Percentiles rank a stretch among this genome's conserved stretches.
These are phyloP conservation scores for Claviceps paspali DNA, from an alignment of 2,329 filamentous ascomycete species.

Conservation along the genomic window DNA sequence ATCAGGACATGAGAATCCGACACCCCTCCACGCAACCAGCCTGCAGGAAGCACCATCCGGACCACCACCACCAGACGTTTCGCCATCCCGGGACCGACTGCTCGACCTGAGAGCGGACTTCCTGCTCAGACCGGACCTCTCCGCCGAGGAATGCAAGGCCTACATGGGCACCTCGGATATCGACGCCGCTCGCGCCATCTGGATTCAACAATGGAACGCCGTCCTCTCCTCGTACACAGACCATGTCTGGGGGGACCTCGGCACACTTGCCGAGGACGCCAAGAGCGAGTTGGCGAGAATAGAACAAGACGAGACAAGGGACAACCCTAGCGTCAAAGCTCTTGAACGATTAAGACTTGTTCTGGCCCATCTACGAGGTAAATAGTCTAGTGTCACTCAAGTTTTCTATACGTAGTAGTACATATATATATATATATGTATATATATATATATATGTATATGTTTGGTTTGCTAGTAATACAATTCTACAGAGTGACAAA, in stretches of 20 bases:
- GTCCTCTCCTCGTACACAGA: conserved; percentile 44
- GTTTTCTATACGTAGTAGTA: too few relatives aligned
- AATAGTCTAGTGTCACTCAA: conserved; percentile 2
- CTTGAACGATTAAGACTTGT: conserved; percentile 22
- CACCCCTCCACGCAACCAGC: conserved; percentile 15
- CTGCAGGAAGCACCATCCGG: conserved; percentile 18
- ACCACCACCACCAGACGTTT: too few relatives aligned
- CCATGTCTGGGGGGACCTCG: conserved; percentile 53
- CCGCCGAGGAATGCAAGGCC: conserved; percentile 8
- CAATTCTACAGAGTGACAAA: too few relatives aligned
- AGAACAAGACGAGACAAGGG: conserved; percentile 9
- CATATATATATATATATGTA: too few relatives aligned
- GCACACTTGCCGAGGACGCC: conserved; percentile 40
- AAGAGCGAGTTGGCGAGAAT: conserved; percentile 36
- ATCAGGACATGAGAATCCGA: conserved; percentile 12
- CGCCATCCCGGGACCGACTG: conserved; percentile 25
- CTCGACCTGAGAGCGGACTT: conserved; percentile 37
- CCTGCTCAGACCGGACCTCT: conserved; percentile 12
- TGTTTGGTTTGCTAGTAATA: too few relatives aligned
- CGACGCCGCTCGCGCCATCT: conserved; percentile 25
- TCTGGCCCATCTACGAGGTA: conserved; percentile 21
- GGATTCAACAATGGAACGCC: conserved; percentile 40
- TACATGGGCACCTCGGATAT: conserved; percentile 25
- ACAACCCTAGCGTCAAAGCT: conserved; percentile 13
- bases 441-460: too few relatives aligned